Evolutionary conservation across 257 asterid species (phyloP).

Genomic region (Penstemon eatonii): DNA sequence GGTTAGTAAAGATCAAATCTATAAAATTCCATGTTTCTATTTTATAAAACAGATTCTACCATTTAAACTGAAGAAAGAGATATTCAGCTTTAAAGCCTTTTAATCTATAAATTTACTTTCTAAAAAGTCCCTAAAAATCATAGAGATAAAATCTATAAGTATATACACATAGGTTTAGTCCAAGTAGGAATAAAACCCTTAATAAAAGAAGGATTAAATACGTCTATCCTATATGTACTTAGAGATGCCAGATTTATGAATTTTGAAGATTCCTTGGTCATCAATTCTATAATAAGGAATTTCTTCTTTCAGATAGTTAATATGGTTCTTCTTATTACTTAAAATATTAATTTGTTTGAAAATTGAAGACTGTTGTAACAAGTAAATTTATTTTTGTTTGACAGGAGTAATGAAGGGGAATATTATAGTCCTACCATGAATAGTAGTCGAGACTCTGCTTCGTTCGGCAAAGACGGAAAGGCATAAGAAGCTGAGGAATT

Average conservation of each 20-base stretch:
- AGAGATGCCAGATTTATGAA: neutral
- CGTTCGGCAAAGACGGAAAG: too few relatives aligned
- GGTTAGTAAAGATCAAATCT: neutral
- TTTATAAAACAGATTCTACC: neutral
- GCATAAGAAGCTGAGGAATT: too few relatives aligned
- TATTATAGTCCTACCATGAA: too few relatives aligned
- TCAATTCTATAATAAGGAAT: too few relatives aligned
- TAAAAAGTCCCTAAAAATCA: neutral
- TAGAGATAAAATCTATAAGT: neutral
- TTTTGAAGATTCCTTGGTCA: neutral
- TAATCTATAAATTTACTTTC: neutral
- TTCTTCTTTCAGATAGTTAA: too few relatives aligned
- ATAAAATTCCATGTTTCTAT: neutral
- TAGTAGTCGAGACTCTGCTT: too few relatives aligned
- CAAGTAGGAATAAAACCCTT: conserved; percentile 18
- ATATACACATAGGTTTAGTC: neutral
- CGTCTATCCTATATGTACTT: neutral
- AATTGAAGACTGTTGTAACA: too few relatives aligned
- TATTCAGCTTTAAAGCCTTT: neutral
- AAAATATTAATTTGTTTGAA: too few relatives aligned
- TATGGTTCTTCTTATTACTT: too few relatives aligned
- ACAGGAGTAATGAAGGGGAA: too few relatives aligned
- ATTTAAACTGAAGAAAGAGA: neutral
- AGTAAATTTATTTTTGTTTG: too few relatives aligned
- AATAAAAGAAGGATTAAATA: conserved; percentile 9